Conservation (phyloP, 1,284 basidiomycete genomes). For the Irpex sp. region DNA sequence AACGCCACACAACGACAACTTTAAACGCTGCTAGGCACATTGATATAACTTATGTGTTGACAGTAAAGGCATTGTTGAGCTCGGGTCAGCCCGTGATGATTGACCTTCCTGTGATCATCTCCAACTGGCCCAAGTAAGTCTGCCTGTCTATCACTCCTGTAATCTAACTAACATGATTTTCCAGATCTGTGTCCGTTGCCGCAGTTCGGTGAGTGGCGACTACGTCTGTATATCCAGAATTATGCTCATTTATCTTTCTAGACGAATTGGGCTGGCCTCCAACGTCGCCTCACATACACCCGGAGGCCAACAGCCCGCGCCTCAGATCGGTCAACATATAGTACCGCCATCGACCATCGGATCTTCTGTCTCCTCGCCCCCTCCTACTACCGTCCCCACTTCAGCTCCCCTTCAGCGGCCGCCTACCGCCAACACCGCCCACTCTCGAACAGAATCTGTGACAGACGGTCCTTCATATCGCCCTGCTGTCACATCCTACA, state of each 20-base stretch:
- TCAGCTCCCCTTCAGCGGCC: constrained; percentile 3
- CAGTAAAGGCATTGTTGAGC: constrained; percentile 74
- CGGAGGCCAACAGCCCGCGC: constrained; percentile 4
- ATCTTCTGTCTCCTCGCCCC: background rate
- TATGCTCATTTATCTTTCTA: constrained; percentile 18
- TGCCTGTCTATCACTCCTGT: constrained; percentile 9
- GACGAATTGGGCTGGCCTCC: constrained; percentile 69
- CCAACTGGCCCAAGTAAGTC: constrained; percentile 74
- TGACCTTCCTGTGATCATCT: constrained; percentile 73
- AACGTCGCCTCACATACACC: constrained; percentile 42
- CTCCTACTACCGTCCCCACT: background rate
- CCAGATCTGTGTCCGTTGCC: constrained; percentile 60
- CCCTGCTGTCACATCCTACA: constrained; percentile 20
- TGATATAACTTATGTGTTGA: constrained; percentile 75
- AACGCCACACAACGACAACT: constrained; percentile 71
- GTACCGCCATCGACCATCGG: background rate
- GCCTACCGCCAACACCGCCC: background rate
- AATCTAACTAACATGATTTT: constrained; percentile 11
- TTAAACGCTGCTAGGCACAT: constrained; percentile 76
- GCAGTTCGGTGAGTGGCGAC: constrained; percentile 49
- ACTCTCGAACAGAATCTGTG: background rate
- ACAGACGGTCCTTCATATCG: constrained; percentile 1
- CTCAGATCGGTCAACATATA: background rate
- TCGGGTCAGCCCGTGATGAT: constrained; percentile 61
- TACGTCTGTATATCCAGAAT: background rate